Base-by-base conservation (phyloP, 139 green algal species). In the Limnomonas spitsbergensis region DNA sequence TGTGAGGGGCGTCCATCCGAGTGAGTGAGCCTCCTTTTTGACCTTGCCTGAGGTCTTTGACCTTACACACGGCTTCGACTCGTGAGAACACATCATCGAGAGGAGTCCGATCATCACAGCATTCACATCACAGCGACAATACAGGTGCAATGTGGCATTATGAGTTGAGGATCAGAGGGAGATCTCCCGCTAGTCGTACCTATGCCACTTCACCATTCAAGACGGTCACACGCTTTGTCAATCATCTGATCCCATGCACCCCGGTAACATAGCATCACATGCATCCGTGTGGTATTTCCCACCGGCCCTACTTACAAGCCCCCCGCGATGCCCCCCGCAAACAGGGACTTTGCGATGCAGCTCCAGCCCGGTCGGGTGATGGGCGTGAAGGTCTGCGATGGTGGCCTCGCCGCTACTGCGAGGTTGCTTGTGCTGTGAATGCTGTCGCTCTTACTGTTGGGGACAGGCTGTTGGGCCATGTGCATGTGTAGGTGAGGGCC, bases 241-340 rank as follows among this genome's bases (percentile, higher is more conserved):
- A n/a, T n/a, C n/a, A n/a, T n/a, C n/a, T n/a, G n/a, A n/a, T n/a
- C n/a, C n/a, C n/a, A n/a, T n/a, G n/a, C n/a, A n/a, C n/a, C n/a
- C n/a, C n/a, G n/a, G n/a, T n/a, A n/a, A n/a, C 31, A 26, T 14
- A 47, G n/a, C 31, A 53, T 73, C 24, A 32, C 4, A 38, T 37
- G 27, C n/a, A 38, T 71, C 2, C 31, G 34, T 27, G 34, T 2
- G 40, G 1, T 2, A 67, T 4, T 40, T 6, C 14, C 27, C 37
- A 32, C 6, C 37, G 9, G 14, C 32, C 9, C 52, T 3, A 92
- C 93, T 93, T 82, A 97, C 93, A 98, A 78, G 53, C 91, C 95
- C 1, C 95, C 95, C 4, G 95, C 95, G 0, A 98, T 83, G 34
- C 95, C 95, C 26, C 95, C 95, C 0, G 95, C 95, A 1, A 95